A percentile compares a stretch with the other conserved stretches of the same genome.
phyloP scores from a whole-genome alignment of 2,329 filamentous ascomycete genomes.

The Trichoderma simmonsii region DNA sequence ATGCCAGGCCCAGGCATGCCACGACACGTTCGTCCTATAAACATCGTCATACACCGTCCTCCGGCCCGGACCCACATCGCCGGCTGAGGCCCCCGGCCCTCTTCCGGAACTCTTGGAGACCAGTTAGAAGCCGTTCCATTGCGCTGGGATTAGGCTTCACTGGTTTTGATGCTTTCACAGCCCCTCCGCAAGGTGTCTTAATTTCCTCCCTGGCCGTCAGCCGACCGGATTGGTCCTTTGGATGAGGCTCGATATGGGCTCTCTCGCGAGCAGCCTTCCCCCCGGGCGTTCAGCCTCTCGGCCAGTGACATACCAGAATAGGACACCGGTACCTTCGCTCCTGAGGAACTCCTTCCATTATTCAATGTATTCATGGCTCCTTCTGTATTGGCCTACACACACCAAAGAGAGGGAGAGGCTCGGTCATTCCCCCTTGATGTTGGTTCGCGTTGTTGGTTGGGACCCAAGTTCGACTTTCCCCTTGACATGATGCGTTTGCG shows the following conservation, averaged over 20 bases:
- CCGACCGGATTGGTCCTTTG: not conserved
- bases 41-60: not conserved
- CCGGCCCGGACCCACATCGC: conserved; percentile 17
- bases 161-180: conserved; percentile 13
- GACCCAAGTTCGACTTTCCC: not conserved
- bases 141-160: conserved; percentile 17
- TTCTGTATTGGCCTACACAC: not conserved
- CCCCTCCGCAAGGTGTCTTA: conserved; percentile 14
- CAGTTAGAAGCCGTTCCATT: conserved; percentile 16
- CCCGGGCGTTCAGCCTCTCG: not conserved
- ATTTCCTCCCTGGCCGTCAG: not conserved
- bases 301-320: not conserved
- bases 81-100: conserved; percentile 12
- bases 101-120: conserved; percentile 1
- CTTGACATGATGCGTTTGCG: not conserved
- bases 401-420: not conserved
- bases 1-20: not conserved
- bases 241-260: not conserved
- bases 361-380: not conserved
- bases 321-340: not conserved
- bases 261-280: not conserved
- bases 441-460: conserved; percentile 3
- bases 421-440: not conserved
- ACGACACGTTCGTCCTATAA: not conserved
- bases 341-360: not conserved